Conservation (phyloP, 2,329 filamentous ascomycete species). For the Thermomyces lanuginosus region DNA sequence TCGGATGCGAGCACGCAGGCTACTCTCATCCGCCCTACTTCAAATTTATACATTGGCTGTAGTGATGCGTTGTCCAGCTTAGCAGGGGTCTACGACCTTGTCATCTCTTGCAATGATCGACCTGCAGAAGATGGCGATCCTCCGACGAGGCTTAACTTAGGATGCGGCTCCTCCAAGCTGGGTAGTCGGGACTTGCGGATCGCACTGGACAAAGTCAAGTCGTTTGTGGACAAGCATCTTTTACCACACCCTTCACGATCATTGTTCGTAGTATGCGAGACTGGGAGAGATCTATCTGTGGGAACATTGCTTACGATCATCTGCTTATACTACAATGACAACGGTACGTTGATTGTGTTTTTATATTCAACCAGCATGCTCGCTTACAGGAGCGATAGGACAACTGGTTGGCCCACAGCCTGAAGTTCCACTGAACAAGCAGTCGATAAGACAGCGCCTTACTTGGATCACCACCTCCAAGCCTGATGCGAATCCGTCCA, state of each 20-base stretch:
- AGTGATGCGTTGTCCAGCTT: constrained; percentile 16
- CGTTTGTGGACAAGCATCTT: constrained; percentile 34
- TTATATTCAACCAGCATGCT: background rate
- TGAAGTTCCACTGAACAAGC: constrained; percentile 45
- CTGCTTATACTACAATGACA: constrained; percentile 54
- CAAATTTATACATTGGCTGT: constrained; percentile 19
- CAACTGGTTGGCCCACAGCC: constrained; percentile 14
- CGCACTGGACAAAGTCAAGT: constrained; percentile 47
- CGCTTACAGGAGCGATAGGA: constrained; percentile 13
- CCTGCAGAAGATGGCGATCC: constrained; percentile 21
- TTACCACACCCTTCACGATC: constrained; percentile 14
- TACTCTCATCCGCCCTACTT: constrained; percentile 23
- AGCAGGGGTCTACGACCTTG: constrained; percentile 30
- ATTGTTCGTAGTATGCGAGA: constrained; percentile 53
- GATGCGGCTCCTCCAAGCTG: constrained; percentile 54
- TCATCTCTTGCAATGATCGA: constrained; percentile 24
- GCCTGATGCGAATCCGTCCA: constrained; percentile 66
- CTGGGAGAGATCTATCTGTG: constrained; percentile 64
- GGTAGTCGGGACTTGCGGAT: constrained; percentile 70
- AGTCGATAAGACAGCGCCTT: constrained; percentile 57
- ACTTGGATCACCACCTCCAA: constrained; percentile 68
- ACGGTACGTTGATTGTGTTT: constrained; percentile 31
- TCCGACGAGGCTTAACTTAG: constrained; percentile 35
- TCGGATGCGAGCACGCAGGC: constrained; percentile 10
- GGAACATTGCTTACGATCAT: constrained; percentile 60